These are phyloP conservation scores for Sporobolomyces phaffii DNA, from an alignment of 768 basidiomycete genomes.

Conservation along the genomic window DNA sequence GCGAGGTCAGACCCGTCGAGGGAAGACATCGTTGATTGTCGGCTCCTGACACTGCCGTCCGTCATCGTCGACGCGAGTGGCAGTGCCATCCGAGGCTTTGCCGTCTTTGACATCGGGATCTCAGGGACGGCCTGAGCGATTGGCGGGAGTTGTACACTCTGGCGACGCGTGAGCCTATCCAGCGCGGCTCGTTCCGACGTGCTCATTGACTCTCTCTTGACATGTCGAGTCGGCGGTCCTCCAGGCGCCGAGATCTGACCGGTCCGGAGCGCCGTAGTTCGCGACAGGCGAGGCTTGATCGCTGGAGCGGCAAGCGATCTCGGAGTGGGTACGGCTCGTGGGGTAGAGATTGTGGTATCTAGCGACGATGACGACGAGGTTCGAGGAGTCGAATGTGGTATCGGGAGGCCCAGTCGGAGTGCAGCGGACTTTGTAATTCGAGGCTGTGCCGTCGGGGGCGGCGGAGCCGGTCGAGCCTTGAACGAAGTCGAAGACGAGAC, in stretches of 20 bases:
- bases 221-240: background rate
- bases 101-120: slow-evolving; percentile 22
- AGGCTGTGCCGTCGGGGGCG: slow-evolving; percentile 2
- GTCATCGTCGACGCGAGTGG: background rate
- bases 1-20: background rate
- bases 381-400: slow-evolving; percentile 5
- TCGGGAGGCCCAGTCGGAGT: slow-evolving; percentile 27
- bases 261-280: slow-evolving; percentile 10
- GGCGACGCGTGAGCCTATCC: slow-evolving; percentile 13
- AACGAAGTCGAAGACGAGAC: background rate
- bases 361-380: background rate
- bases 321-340: slow-evolving; percentile 2
- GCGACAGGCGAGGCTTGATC: slow-evolving; percentile 18
- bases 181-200: slow-evolving; percentile 29
- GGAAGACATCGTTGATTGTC: background rate
- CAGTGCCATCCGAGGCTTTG: slow-evolving; percentile 9
- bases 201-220: slow-evolving; percentile 19
- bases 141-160: background rate
- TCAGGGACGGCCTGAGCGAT: background rate
- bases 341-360: background rate
- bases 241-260: background rate
- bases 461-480: slow-evolving; percentile 16
- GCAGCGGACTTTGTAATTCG: slow-evolving; percentile 33
- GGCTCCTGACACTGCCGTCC: background rate
- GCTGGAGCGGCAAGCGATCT: slow-evolving; percentile 19